phyloP scores from a whole-genome alignment of 2,329 filamentous ascomycete genomes.

The Aspergillus fructus region DNA sequence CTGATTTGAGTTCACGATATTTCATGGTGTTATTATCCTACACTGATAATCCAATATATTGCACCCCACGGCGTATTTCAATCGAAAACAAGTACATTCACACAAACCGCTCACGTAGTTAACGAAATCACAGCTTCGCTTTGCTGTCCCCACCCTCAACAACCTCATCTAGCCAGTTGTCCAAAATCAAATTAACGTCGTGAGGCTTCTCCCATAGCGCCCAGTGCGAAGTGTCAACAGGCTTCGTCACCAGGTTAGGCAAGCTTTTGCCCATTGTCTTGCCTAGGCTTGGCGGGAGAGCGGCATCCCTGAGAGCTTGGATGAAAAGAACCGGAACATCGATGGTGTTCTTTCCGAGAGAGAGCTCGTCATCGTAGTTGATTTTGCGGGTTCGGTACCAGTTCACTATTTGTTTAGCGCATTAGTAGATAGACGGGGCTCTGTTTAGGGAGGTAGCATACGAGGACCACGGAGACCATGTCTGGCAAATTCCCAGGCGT shows the following conservation, averaged over 20 bases:
- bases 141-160: slow-evolving; percentile 10
- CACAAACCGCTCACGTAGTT: neutral
- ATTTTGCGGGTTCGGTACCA: slow-evolving; percentile 78
- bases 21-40: neutral
- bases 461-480: slow-evolving; percentile 73
- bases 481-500: slow-evolving; percentile 68
- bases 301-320: slow-evolving; percentile 66
- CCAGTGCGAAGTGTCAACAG: slow-evolving; percentile 78
- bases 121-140: slow-evolving; percentile 8
- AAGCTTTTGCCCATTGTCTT: slow-evolving; percentile 69
- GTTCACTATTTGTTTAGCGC: slow-evolving; percentile 53
- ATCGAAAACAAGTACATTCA: neutral
- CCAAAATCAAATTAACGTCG: slow-evolving; percentile 68
- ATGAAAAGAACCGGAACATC: slow-evolving; percentile 72
- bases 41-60: neutral
- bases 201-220: slow-evolving; percentile 71
- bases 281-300: slow-evolving; percentile 71
- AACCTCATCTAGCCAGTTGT: slow-evolving; percentile 60
- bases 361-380: slow-evolving; percentile 74
- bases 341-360: slow-evolving; percentile 44
- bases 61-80: neutral
- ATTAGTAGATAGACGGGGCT: neutral
- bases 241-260: slow-evolving; percentile 61
- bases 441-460: slow-evolving; percentile 30
- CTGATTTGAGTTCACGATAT: neutral